Percentiles rank a stretch among this genome's conserved stretches.
These are phyloP conservation scores for Corniculantispora saksenae DNA, from an alignment of 2,329 filamentous ascomycete genomes.

Conservation along the genomic window DNA sequence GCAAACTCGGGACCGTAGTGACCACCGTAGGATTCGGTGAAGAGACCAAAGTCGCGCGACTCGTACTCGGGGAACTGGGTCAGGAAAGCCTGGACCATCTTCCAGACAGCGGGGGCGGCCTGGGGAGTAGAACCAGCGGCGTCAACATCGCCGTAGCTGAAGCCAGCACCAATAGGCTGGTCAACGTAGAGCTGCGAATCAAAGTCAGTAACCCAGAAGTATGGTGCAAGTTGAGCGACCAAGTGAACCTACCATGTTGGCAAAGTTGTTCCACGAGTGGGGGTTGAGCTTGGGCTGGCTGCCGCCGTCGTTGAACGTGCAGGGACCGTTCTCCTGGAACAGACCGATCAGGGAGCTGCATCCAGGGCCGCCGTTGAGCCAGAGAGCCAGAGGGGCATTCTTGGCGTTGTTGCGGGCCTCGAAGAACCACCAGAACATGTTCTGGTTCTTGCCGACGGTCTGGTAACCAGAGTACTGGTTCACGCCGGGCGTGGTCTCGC, in stretches of 20 bases:
- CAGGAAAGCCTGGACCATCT: constrained; percentile 61
- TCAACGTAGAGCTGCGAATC: constrained; percentile 23
- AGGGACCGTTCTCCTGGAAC: constrained; percentile 47
- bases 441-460: constrained; percentile 29
- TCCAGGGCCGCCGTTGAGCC: constrained; percentile 44
- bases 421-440: constrained; percentile 49
- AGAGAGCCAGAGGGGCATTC: constrained; percentile 38
- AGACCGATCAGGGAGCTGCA: constrained; percentile 41
- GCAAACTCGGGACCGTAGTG: constrained; percentile 59
- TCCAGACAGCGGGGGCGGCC: constrained; percentile 47
- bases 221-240: constrained; percentile 26
- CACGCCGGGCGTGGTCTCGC: constrained; percentile 20
- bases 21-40: constrained; percentile 58
- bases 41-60: constrained; percentile 57
- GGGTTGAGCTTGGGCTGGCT: constrained; percentile 43
- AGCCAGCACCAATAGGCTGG: constrained; percentile 33
- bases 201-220: background rate
- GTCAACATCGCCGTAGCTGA: constrained; percentile 25
- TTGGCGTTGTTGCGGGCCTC: constrained; percentile 30
- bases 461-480: constrained; percentile 21
- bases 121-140: constrained; percentile 31
- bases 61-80: constrained; percentile 64
- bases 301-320: constrained; percentile 40
- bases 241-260: constrained; percentile 37
- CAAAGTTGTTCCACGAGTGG: constrained; percentile 43